Base-by-base conservation (phyloP, 306 rosid genomes). In the Ormosia emarginata region DNA sequence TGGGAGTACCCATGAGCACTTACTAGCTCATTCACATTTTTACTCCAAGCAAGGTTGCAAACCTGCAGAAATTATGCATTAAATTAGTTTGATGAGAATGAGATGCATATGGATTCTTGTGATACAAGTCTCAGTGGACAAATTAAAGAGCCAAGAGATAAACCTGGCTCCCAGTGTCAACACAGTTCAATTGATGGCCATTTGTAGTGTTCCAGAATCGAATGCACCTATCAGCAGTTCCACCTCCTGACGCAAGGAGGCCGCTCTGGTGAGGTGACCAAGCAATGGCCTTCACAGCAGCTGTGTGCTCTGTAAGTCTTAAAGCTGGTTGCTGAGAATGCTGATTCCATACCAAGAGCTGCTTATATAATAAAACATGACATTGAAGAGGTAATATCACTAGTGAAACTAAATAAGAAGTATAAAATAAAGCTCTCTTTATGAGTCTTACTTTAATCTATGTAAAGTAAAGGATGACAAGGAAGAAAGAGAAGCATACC, bases 81-180 rank as follows among this genome's bases (percentile, higher is more conserved):
- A 11, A 70, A n/a, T 75, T 6, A 34, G 12, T 9, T 24, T 24
- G 24, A 24, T 24, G 24, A 24, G 24, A 14, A 7, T 41, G 29
- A 39, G 33, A 47, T 44, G 17, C 30, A 71, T 30, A 9, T 55
- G 72, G 3, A 64, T 40, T 50, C 34, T 65, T 39, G 29, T 74
- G 5, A 30, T 58, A 13, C 52, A 39, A 68, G 12, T 62, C 10
- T 11, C 10, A 15, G 7, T 61, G 62, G 46, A 24, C 24, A 66
- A 56, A 40, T 24, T 24, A 43, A 57, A 4, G 71, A 53, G n/a
- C 7, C 30, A 3, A 30, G 61, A 30, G 75, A 2, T 8, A 64
- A 53, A 92, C 98, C 99, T 96, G 99, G 91, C 99, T 96, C 17
- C 98, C 99, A 1, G 99, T 96, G 92, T 96, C 99, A 8, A 96